Conservation (phyloP, 306 rosid genomes). For the Phaseolus lunatus region DNA sequence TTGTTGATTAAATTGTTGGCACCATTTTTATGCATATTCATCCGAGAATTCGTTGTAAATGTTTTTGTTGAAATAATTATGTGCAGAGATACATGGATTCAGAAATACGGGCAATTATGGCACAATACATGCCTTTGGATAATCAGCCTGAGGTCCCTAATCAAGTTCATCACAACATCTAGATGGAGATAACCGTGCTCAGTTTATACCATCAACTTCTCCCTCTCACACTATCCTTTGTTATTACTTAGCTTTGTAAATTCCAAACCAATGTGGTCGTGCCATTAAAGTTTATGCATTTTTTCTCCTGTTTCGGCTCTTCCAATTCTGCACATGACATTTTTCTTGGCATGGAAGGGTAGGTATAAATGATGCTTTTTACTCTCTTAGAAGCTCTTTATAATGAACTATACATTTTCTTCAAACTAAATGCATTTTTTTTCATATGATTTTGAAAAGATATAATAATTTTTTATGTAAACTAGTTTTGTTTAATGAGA, state of each 20-base stretch:
- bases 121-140: constrained; percentile 99
- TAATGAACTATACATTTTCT: neutral
- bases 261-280: constrained; percentile 14
- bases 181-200: constrained; percentile 36
- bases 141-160: constrained; percentile 64
- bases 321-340: neutral
- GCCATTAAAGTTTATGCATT: neutral
- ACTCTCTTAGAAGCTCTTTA: neutral
- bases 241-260: constrained; percentile 44
- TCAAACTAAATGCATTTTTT: neutral
- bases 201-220: constrained; percentile 3
- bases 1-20: neutral
- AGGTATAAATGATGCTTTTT: neutral
- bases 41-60: neutral
- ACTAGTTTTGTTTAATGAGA: too few relatives aligned
- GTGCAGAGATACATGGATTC: constrained; percentile 92
- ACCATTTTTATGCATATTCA: constrained; percentile 8
- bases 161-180: constrained; percentile 57
- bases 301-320: neutral
- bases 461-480: neutral
- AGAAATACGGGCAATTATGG: constrained; percentile 90
- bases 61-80: constrained; percentile 5
- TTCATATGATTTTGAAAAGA: neutral
- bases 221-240: neutral
- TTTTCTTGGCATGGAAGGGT: constrained; percentile 8